Base-by-base conservation (phyloP, 441 rosid genomes). In the Bocquillonia castaneifolia region DNA sequence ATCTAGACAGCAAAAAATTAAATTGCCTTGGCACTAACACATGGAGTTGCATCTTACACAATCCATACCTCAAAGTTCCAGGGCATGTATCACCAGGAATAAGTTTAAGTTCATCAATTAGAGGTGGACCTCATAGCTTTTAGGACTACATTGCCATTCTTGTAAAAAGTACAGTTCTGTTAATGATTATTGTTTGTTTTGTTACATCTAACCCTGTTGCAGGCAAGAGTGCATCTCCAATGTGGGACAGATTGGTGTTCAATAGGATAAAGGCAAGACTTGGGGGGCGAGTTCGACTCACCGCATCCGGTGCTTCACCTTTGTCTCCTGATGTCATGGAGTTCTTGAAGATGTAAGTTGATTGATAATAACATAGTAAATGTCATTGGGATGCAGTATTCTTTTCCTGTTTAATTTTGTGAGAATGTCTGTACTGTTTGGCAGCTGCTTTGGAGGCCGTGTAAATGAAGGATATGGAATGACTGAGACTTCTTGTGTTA, bases 221-320 rank as follows among this genome's bases (percentile, higher is more conserved):
- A 92, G 99, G 99, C 63, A 92, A 79, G 85, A 92, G 76, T 77
- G 84, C 99, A 34, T 95, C 99, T 79, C 97, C 99, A 55, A 85
- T 95, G 83, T 95, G 99, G 99, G 99, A 92, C 76, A 88, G 91
- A 78, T 77, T 95, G 87, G 97, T 95, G 59, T 95, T 95, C 82
- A 90, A 95, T 84, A 92, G 92, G 82, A 89, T 95, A 75, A 88
- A 72, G 69, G 96, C 80, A 59, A 90, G 79, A 78, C 98, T 95
- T 61, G 99, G 99, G 70, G 99, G 99, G 44, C 88, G 93, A 63
- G 96, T 95, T 55, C 97, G 97, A 32, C 65, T 88, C 69, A 80
- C 92, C 75, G 76, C 70, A 29, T 95, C 97, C 56, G 99, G 98
- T 45, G 99, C 99, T 80, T 90, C 99, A 73, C 99, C 99, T 47